Base-by-base conservation (phyloP, 2,329 filamentous ascomycete genomes). In the Trichoderma sp. region DNA sequence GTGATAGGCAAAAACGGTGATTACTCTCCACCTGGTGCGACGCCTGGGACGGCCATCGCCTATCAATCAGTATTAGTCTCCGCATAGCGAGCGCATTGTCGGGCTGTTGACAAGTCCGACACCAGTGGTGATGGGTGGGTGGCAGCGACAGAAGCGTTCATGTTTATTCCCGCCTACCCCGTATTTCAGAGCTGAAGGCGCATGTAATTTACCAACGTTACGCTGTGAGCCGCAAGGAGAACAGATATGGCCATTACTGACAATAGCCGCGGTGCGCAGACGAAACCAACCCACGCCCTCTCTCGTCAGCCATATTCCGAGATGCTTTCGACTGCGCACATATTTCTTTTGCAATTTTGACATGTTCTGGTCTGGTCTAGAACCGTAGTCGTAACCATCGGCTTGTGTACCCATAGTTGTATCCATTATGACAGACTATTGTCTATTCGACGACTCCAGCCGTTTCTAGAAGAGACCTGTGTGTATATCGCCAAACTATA, bases 31-130 rank as follows among this genome's bases (percentile, higher is more conserved):
- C 61, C 24, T 58, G 53, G 33, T 58, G 53, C 63, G 63, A 66
- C 63, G 63, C 63, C 37, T 53, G 10, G 24, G 14, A 60, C 58
- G 21, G 58, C n/a, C 61, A 56, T 43, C 53, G 14, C 31, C 59
- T 27, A 67, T 52, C 53, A 67, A 67, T 67, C 64, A 37, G 53
- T 67, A 52, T 59, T 67, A 58, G 64, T 31, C 64, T 29, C 31
- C 55, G 37, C 33, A 27, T 8, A 47, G 19, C 33, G 13, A 47
- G 47, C 64, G 64, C 64, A 67, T 43, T 67, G 53, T 58, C 64
- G 64, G 64, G 49, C 52, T 52, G 29, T 58, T 67, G 14, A 35
- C 35, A 40, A 59, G 11, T 56, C 64, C 64, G 64, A 67, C 53
- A 59, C 64, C 64, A 67, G 37, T 16, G 19, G 24, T 66, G 31